Evolutionary conservation across 768 basidiomycete species (phyloP).

Genomic region (Rhodotorula sphaerocarpa): DNA sequence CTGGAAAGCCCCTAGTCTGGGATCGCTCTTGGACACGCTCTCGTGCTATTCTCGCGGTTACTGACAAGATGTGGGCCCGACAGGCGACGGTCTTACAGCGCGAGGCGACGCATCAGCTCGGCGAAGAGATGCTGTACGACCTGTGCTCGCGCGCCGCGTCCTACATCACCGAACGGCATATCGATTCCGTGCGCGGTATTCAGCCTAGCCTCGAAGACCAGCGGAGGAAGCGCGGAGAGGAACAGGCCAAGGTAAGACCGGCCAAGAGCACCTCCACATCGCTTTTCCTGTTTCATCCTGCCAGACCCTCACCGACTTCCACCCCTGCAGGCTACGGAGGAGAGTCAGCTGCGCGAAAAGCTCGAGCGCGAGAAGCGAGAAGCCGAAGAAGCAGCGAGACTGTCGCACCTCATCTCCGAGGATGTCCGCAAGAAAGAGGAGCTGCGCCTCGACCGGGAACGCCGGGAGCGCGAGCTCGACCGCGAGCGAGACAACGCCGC

Average conservation of each 20-base stretch:
- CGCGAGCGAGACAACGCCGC: background rate
- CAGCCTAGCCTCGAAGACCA: slow-evolving; percentile 24
- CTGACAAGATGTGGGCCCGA: background rate
- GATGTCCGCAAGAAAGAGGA: slow-evolving; percentile 33
- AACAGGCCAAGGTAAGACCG: slow-evolving; percentile 23
- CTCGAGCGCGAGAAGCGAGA: slow-evolving; percentile 12
- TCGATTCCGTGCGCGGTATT: slow-evolving; percentile 21
- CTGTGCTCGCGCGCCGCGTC: slow-evolving; percentile 21
- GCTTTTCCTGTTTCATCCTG: too few relatives aligned
- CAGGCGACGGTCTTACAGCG: slow-evolving; percentile 12
- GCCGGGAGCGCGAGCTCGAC: slow-evolving; percentile 20
- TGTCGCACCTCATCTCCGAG: slow-evolving; percentile 33
- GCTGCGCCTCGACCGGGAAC: slow-evolving; percentile 14
- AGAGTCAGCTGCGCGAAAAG: slow-evolving; percentile 3
- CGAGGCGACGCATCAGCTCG: slow-evolving; percentile 3
- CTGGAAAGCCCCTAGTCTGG: too few relatives aligned
- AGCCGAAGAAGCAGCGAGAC: slow-evolving; percentile 22
- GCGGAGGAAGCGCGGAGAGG: slow-evolving; percentile 14
- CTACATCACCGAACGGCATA: slow-evolving; percentile 33
- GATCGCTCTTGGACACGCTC: too few relatives aligned
- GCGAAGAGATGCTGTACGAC: slow-evolving; percentile 33
- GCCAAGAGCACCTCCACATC: too few relatives aligned
- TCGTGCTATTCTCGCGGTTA: background rate
- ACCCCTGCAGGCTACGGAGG: slow-evolving; percentile 1
- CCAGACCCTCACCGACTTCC: background rate